phyloP scores from a whole-genome alignment of 306 rosid genomes.

The Quercus mongolica region DNA sequence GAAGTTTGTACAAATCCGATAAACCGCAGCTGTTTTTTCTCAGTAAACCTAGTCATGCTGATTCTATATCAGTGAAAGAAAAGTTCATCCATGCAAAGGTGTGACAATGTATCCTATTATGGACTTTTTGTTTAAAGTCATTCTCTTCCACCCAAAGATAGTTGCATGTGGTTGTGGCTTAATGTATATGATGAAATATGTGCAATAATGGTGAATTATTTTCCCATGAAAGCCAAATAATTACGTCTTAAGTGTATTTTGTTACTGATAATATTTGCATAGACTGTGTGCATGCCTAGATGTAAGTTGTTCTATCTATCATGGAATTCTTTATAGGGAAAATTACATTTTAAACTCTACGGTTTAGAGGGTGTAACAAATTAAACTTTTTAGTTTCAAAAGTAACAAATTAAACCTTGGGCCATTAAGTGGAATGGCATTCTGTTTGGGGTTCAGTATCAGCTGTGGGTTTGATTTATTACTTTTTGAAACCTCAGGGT shows the following conservation, averaged over 20 bases:
- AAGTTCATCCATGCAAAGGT: slow-evolving; percentile 99
- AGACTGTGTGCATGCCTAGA: neutral
- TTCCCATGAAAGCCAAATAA: neutral
- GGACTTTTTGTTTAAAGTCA: neutral
- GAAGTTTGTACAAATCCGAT: slow-evolving; percentile 77
- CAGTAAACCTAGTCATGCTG: slow-evolving; percentile 79
- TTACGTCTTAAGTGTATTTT: neutral
- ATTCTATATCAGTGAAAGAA: slow-evolving; percentile 91
- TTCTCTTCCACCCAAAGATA: neutral
- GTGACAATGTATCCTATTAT: neutral
- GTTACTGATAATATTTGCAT: neutral
- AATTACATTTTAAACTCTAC: no score
- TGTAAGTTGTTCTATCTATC: neutral
- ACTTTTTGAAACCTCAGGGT: no score
- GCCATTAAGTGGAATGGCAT: no score
- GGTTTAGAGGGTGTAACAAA: no score
- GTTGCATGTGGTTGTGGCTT: neutral
- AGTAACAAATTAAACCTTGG: no score
- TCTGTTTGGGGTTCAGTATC: no score
- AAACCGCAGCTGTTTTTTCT: slow-evolving; percentile 55
- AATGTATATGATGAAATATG: neutral
- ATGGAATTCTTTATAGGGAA: neutral
- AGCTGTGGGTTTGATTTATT: no score
- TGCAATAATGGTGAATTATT: neutral
- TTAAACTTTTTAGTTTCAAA: no score